phyloP scores from a whole-genome alignment of 148 eudicot species.

The Polygonum maritimum region DNA sequence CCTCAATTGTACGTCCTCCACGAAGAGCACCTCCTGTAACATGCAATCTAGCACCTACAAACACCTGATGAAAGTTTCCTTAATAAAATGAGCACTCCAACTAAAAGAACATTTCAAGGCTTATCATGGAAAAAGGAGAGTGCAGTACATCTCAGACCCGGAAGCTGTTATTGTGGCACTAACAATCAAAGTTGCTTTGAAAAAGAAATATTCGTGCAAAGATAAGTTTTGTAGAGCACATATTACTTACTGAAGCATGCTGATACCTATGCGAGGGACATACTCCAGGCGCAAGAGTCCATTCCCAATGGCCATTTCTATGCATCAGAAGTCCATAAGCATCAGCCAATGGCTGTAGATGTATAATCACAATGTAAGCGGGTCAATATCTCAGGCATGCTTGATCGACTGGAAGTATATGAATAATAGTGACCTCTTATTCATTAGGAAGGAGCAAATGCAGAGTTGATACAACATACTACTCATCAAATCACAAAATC shows the following conservation, averaged over 20 bases:
- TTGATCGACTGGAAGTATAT: background rate
- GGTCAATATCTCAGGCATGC: constrained; percentile 1
- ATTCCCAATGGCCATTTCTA: constrained; percentile 96
- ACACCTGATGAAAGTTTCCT: constrained; percentile 46
- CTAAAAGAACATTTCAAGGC: background rate
- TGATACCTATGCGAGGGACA: constrained; percentile 94
- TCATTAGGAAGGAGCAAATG: background rate
- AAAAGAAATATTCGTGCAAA: background rate
- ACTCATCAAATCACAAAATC: background rate
- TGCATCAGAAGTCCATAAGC: constrained; percentile 98
- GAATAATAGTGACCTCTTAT: background rate
- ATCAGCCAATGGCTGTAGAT: constrained; percentile 81
- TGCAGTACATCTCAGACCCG: background rate
- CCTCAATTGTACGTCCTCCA: constrained; percentile 88
- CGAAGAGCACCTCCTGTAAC: constrained; percentile 91
- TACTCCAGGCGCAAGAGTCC: constrained; percentile 99
- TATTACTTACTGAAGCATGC: constrained; percentile 85
- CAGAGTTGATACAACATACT: background rate
- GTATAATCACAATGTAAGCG: constrained; percentile 12
- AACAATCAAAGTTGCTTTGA: background rate
- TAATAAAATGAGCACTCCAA: background rate
- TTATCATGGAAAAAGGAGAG: background rate
- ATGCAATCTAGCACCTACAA: constrained; percentile 96
- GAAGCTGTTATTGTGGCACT: background rate
- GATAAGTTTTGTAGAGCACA: background rate